phyloP scores from a whole-genome alignment of 176 grass and related monocot species.

The Rhipidocladum racemiflorum region DNA sequence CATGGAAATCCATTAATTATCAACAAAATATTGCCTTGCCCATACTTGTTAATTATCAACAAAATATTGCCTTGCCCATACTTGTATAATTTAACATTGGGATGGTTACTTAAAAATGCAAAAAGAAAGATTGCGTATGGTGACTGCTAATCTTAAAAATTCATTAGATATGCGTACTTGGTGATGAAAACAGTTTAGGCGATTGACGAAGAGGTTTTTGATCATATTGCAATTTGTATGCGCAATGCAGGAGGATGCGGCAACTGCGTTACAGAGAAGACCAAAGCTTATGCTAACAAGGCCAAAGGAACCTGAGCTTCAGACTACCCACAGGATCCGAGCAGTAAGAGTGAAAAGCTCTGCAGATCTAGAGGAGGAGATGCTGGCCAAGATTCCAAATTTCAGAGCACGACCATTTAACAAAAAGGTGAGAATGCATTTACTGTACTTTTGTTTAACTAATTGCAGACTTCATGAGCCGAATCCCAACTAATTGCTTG shows the following conservation, averaged over 20 bases:
- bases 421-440: constrained; percentile 63
- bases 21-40: not conserved
- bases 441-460: not conserved
- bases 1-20: not conserved
- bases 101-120: not conserved
- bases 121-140: not conserved
- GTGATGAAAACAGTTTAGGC: not conserved
- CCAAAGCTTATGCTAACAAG: constrained; percentile 79
- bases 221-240: constrained; percentile 22
- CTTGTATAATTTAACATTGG: not conserved
- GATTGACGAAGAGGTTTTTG: not conserved
- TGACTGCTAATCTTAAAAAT: not conserved
- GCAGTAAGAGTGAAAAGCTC: constrained; percentile 81
- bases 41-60: not conserved
- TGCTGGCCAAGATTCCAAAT: constrained; percentile 93
- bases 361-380: constrained; percentile 83
- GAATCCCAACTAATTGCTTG: constrained; percentile 11
- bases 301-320: constrained; percentile 83
- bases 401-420: constrained; percentile 96
- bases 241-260: constrained; percentile 53
- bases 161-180: constrained; percentile 10
- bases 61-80: not conserved
- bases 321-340: constrained; percentile 73
- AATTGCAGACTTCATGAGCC: constrained; percentile 1
- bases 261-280: constrained; percentile 47